These are phyloP conservation scores for Aphanomyces astaci DNA, from an alignment of 352 stramenopile genomes.

Conservation along the genomic window DNA sequence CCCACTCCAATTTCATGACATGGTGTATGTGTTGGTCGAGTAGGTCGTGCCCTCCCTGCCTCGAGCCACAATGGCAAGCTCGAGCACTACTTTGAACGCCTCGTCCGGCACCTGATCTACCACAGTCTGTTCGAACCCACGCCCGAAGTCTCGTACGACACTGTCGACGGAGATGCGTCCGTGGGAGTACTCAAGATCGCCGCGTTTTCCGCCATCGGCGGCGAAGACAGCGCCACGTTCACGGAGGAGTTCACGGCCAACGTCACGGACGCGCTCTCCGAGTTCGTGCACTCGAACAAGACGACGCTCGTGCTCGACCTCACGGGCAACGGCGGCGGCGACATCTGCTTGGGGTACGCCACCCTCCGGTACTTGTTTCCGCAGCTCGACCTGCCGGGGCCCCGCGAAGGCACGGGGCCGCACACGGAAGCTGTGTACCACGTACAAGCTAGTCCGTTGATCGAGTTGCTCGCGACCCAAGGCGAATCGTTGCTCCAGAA, in stretches of 20 bases:
- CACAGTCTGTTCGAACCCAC: conserved; percentile 15
- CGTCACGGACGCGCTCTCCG: conserved; percentile 1
- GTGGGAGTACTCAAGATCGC: conserved; percentile 18
- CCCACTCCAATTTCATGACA: too few relatives aligned
- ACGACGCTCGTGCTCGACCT: conserved; percentile 18
- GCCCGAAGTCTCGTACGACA: background rate
- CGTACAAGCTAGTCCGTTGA: background rate
- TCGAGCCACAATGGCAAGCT: background rate
- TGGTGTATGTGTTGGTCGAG: background rate
- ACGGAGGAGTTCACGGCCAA: background rate
- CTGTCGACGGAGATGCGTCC: background rate
- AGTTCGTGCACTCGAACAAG: background rate
- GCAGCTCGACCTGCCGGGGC: conserved; percentile 1
- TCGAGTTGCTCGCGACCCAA: conserved; percentile 5
- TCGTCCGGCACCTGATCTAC: conserved; percentile 14
- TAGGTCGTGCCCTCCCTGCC: conserved; percentile 3
- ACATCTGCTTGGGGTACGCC: conserved; percentile 21
- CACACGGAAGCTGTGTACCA: conserved; percentile 16
- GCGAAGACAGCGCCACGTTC: background rate
- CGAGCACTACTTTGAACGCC: conserved; percentile 17
- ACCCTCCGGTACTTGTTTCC: conserved; percentile 23
- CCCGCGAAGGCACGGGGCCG: conserved; percentile 9
- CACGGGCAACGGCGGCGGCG: conserved; percentile 19
- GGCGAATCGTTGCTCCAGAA: background rate
- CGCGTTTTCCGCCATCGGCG: conserved; percentile 11